Conservation (phyloP, 805 yeast species). For the Debaryomyces maramus region DNA sequence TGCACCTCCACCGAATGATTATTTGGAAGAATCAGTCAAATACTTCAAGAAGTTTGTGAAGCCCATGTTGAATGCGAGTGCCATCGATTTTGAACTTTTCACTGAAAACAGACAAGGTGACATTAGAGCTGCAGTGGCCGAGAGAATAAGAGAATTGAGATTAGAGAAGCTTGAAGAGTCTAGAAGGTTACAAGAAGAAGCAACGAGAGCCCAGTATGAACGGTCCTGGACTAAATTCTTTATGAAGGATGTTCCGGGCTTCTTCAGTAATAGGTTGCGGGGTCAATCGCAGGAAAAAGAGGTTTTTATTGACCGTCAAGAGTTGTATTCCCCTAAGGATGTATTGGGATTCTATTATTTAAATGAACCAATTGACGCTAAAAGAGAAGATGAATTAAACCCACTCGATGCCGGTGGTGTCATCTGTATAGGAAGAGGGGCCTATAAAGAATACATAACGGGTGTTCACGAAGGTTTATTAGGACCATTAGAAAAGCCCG, state of each 20-base stretch:
- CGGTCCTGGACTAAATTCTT: slow-evolving; percentile 31
- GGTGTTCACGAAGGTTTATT: slow-evolving; percentile 94
- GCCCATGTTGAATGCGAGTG: slow-evolving; percentile 82
- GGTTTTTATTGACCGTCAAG: slow-evolving; percentile 27
- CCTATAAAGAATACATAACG: slow-evolving; percentile 84
- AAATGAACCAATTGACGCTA: slow-evolving; percentile 31
- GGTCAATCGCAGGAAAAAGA: slow-evolving; percentile 29
- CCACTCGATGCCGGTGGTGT: slow-evolving; percentile 74
- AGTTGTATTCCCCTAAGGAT: slow-evolving; percentile 42
- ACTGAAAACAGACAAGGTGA: slow-evolving; percentile 87
- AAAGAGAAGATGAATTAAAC: slow-evolving; percentile 48
- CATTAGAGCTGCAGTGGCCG: slow-evolving; percentile 78
- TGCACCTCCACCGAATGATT: slow-evolving; percentile 98
- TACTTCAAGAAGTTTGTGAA: slow-evolving; percentile 78
- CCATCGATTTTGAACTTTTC: slow-evolving; percentile 76
- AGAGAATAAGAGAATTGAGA: slow-evolving; percentile 71
- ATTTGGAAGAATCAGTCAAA: slow-evolving; percentile 67
- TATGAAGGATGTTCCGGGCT: slow-evolving; percentile 17
- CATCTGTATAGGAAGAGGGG: slow-evolving; percentile 91
- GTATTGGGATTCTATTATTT: slow-evolving; percentile 58
- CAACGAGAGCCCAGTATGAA: slow-evolving; percentile 12
- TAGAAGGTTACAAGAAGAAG: slow-evolving; percentile 6
- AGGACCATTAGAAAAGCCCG: slow-evolving; percentile 72
- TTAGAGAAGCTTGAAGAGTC: slow-evolving; percentile 26
- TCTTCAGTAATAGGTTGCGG: slow-evolving; percentile 16